Evolutionary conservation across 2,329 filamentous ascomycete species (phyloP).

Genomic region (Aspergillus texensis): DNA sequence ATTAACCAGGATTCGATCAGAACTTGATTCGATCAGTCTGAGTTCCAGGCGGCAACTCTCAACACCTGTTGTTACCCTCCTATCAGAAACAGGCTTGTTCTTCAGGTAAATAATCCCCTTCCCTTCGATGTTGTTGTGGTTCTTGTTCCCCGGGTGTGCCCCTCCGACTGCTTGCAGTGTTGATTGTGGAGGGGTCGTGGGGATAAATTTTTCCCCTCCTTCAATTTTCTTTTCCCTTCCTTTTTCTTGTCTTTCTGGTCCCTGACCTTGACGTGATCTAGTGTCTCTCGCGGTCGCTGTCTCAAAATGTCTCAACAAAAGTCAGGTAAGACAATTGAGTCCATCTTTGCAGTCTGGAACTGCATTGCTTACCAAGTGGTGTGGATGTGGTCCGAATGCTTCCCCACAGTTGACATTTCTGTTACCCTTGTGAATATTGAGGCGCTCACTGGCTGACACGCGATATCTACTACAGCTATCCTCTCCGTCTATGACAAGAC

Average conservation of each 20-base stretch:
- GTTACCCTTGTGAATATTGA: conserved; percentile 11
- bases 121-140: neutral
- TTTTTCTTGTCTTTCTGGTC: conserved; percentile 11
- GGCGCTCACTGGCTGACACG: conserved; percentile 13
- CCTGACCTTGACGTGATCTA: conserved; percentile 17
- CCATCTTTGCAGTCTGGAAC: conserved; percentile 16
- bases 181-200: conserved; percentile 10
- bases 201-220: conserved; percentile 11
- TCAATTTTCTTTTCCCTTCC: conserved; percentile 6
- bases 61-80: neutral
- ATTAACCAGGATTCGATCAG: neutral
- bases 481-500: conserved; percentile 99
- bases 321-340: conserved; percentile 35
- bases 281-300: conserved; percentile 25
- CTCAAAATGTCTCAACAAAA: conserved; percentile 44
- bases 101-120: neutral
- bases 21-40: neutral
- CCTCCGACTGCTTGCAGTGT: neutral
- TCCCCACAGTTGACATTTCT: conserved; percentile 21
- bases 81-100: neutral
- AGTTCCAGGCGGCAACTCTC: neutral
- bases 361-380: conserved; percentile 14
- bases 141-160: neutral
- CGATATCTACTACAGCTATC: conserved; percentile 63
- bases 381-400: conserved; percentile 17